Percentiles rank a stretch among this genome's conserved stretches.
Evolutionary conservation across 805 yeast species (phyloP).

Genomic region (Priceomyces carsonii): DNA sequence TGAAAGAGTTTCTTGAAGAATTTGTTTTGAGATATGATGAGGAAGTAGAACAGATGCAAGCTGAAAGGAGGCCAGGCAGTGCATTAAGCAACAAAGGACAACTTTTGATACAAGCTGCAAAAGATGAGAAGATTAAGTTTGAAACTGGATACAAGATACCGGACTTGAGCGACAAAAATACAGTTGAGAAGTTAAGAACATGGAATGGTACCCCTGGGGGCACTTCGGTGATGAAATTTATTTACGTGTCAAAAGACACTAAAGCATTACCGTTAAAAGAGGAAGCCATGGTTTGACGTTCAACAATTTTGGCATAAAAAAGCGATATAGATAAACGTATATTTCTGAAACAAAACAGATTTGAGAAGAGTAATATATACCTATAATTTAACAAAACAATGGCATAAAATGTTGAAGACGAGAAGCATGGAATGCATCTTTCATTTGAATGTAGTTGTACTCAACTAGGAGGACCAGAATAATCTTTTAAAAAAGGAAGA

Average conservation of each 20-base stretch:
- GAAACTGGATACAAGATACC: slow-evolving; percentile 72
- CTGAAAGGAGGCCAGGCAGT: slow-evolving; percentile 80
- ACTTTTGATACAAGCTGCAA: slow-evolving; percentile 58
- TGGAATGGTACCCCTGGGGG: slow-evolving; percentile 91
- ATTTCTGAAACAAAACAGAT: too few species aligned
- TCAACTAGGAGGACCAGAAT: too few species aligned
- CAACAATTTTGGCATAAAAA: too few species aligned
- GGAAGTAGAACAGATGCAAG: slow-evolving; percentile 63
- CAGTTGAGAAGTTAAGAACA: slow-evolving; percentile 57
- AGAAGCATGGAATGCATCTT: too few species aligned
- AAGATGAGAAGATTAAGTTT: slow-evolving; percentile 62
- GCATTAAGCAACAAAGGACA: slow-evolving; percentile 76
- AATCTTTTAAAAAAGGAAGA: neutral
- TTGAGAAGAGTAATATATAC: too few species aligned
- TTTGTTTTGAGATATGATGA: slow-evolving; percentile 71
- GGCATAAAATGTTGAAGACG: too few species aligned
- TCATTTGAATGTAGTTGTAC: too few species aligned
- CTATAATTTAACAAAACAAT: too few species aligned
- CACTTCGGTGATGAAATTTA: slow-evolving; percentile 58
- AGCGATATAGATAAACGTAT: too few species aligned
- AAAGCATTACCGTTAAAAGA: slow-evolving; percentile 23
- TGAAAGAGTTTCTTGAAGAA: slow-evolving; percentile 59
- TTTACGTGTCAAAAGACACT: slow-evolving; percentile 34
- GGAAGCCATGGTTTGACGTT: slow-evolving; percentile 15
- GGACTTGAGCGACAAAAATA: slow-evolving; percentile 60